Base-by-base conservation (phyloP, 2,329 filamentous ascomycete genomes). In the Orbilia quercus region DNA sequence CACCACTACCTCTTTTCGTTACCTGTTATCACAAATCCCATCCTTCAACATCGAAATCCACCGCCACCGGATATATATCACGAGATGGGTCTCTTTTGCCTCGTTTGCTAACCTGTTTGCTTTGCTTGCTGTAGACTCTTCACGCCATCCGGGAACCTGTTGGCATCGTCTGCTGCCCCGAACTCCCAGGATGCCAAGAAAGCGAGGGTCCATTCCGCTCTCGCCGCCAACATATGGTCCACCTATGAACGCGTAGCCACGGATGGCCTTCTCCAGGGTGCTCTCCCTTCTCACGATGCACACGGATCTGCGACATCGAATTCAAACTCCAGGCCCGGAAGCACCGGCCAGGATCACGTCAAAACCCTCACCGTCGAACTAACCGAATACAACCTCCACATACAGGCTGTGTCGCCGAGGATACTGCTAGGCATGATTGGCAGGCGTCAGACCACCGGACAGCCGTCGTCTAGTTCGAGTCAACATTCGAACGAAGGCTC, bases 351-450 rank as follows among this genome's bases (percentile, higher is more conserved):
- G 25, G 63, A 57, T 42, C 69, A 74, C 22, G 72, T 78, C 45
- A 77, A 76, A 40, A 76, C 76, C 4, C 75, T 78, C 18, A 77
- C 77, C 7, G 75, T 78, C n/a, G 77, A 78, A 57, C 70, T 78
- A 25, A 76, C 76, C 14, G 76, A 77, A 42, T 77, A 77, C 42
- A 78, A 78, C 14, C 73, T 78, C 2, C 76, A 78, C 31, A 75
- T 78, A 20, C 76, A 77, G 38, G 59, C 76, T 40, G 76, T 77
- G 12, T 73, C 75, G 7, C 75, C 76, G 22, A 59, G 75, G 20
- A 76, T 78, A 42, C 63, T 78, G 25, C 63, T 78, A 11, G 77
- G 77, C 31, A 62, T 78, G 54, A 78, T 78, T 60, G 77, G 77
- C 4, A 76, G 75, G 12, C 76, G 72, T 59, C 67, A 69, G 20